phyloP scores from a whole-genome alignment of 1,139 yeast genomes.

The Magnusiomyces fungicola region DNA sequence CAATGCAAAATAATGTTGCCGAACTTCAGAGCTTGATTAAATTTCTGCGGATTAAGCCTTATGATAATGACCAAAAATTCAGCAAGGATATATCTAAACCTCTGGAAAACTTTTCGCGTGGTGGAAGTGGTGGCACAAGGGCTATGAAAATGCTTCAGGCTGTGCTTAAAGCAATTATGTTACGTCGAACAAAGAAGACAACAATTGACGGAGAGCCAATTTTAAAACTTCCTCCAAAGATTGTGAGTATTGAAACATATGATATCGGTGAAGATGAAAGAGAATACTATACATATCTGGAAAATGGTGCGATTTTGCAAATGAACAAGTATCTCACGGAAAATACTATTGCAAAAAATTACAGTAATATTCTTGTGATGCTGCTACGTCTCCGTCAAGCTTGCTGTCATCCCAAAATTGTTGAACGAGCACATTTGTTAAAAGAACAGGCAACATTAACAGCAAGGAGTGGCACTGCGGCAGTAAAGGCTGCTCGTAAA shows the following conservation, averaged over 20 bases:
- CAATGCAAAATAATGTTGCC: slow-evolving; percentile 78
- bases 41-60: slow-evolving; percentile 56
- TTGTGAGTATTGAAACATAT: slow-evolving; percentile 42
- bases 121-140: slow-evolving; percentile 12
- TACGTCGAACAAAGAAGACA: slow-evolving; percentile 72
- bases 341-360: slow-evolving; percentile 31
- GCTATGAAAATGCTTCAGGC: slow-evolving; percentile 66
- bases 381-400: slow-evolving; percentile 82
- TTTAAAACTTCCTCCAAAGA: slow-evolving; percentile 62
- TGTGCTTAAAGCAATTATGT: slow-evolving; percentile 63
- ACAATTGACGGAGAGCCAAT: slow-evolving; percentile 71
- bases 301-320: slow-evolving; percentile 47
- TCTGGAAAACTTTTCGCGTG: slow-evolving; percentile 33
- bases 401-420: slow-evolving; percentile 76
- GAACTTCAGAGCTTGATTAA: slow-evolving; percentile 74
- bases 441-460: slow-evolving; percentile 12
- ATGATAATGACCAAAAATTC: slow-evolving; percentile 45
- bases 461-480: slow-evolving; percentile 16
- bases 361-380: slow-evolving; percentile 60
- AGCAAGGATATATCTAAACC: slow-evolving; percentile 53
- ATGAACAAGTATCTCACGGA: slow-evolving; percentile 48
- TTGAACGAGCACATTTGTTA: slow-evolving; percentile 47
- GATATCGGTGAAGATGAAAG: slow-evolving; percentile 48
- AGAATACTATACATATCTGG: slow-evolving; percentile 51
- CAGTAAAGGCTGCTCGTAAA: slow-evolving; percentile 18